Conservation (phyloP, 306 rosid genomes). For the Medicago arabica region DNA sequence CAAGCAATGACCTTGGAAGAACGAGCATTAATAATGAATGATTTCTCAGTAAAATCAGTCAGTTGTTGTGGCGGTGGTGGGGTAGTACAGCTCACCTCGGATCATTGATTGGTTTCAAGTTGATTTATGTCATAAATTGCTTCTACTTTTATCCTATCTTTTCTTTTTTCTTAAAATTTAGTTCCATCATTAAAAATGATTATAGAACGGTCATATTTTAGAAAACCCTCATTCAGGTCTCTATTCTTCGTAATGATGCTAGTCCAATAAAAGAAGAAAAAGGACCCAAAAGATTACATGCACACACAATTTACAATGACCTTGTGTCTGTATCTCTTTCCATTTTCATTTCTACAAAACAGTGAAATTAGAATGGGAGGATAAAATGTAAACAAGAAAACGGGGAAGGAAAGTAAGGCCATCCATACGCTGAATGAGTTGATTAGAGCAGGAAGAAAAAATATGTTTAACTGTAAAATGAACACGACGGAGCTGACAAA, state of each 20-base stretch:
- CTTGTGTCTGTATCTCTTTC: slow-evolving; percentile 6
- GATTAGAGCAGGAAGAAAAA: background rate
- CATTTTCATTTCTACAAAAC: slow-evolving; percentile 15
- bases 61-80: background rate
- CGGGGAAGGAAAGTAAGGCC: background rate
- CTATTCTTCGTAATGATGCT: slow-evolving; percentile 22
- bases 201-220: slow-evolving; percentile 19
- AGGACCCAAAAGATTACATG: background rate
- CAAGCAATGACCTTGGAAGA: slow-evolving; percentile 4
- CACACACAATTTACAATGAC: background rate
- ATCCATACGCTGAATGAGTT: background rate
- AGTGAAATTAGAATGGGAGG: background rate
- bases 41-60: background rate
- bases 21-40: slow-evolving; percentile 6
- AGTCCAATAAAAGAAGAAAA: slow-evolving; percentile 1
- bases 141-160: background rate
- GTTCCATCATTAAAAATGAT: background rate
- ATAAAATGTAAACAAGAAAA: background rate
- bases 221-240: slow-evolving; percentile 25
- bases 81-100: background rate
- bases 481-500: background rate
- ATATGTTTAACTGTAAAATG: slow-evolving; percentile 26
- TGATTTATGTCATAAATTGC: background rate
- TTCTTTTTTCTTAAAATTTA: background rate
- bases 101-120: background rate